These are phyloP conservation scores for Lepraria neglecta DNA, from an alignment of 495 filamentous ascomycete genomes.

Conservation along the genomic window DNA sequence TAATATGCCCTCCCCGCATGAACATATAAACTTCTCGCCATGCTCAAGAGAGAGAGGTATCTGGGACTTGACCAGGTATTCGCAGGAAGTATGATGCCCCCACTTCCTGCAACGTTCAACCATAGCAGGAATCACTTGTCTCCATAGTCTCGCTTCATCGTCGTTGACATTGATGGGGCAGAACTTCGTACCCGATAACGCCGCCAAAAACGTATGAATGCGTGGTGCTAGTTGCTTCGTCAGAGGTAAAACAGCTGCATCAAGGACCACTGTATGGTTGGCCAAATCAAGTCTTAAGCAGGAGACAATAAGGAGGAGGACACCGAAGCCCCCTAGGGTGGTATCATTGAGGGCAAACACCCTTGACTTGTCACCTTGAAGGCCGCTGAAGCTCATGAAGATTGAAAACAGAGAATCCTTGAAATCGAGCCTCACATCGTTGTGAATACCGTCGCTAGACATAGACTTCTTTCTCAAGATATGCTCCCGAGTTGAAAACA, in stretches of 20 bases:
- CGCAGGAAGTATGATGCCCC: slow-evolving; percentile 42
- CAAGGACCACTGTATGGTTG: slow-evolving; percentile 20
- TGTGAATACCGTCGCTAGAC: slow-evolving; percentile 10
- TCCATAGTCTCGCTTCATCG: slow-evolving; percentile 47
- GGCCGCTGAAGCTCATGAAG: slow-evolving; percentile 40
- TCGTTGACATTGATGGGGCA: slow-evolving; percentile 35
- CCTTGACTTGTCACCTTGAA: slow-evolving; percentile 30
- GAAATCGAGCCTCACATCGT: slow-evolving; percentile 36
- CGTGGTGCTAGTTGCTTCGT: slow-evolving; percentile 29
- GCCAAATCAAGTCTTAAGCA: slow-evolving; percentile 23
- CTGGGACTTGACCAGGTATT: slow-evolving; percentile 37
- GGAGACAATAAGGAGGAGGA: slow-evolving; percentile 24
- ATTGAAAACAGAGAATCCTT: slow-evolving; percentile 45
- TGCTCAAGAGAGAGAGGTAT: slow-evolving; percentile 32
- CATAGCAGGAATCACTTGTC: slow-evolving; percentile 40
- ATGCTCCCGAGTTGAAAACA: slow-evolving; percentile 39
- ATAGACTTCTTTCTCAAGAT: slow-evolving; percentile 26
- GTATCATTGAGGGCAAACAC: slow-evolving; percentile 36
- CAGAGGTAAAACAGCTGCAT: slow-evolving; percentile 35
- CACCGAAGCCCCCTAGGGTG: slow-evolving; percentile 25
- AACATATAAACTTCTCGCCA: slow-evolving; percentile 30
- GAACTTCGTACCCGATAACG: slow-evolving; percentile 27
- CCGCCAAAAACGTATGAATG: slow-evolving; percentile 30
- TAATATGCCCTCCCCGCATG: slow-evolving; percentile 34
- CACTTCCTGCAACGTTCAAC: slow-evolving; percentile 52